Base-by-base conservation (phyloP, 768 basidiomycete genomes). In the Dentipellis fragilis region DNA sequence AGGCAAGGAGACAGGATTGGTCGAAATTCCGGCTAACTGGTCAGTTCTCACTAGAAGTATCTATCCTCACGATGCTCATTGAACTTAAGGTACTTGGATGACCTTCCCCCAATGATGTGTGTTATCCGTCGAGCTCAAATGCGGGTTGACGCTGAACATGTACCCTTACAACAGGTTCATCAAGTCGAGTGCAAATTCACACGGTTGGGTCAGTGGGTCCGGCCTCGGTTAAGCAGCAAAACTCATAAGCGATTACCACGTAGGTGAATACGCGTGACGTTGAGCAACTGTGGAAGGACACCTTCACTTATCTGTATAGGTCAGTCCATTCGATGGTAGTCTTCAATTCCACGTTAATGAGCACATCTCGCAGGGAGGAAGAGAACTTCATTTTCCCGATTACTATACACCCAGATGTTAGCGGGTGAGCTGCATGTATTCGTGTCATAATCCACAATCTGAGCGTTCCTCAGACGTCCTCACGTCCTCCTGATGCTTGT, bases 391-490 rank as follows among this genome's bases (percentile, higher is more conserved):
- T 83, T n/a, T 84, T 87, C 61, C 85, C 85, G 0, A 78, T 89
- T 56, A 88, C 87, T 2, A 85, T 90, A 40, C 87, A 89, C 61
- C 87, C 87, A 1, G 86, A 89, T 61, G 84, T 86, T 21, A 81
- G 81, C 63, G 85, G 85, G 77, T 78, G 67, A 61, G 78, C 64
- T 51, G 12, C 3, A 14, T 11, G 14, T 2, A 4, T 37, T 17
- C 5, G 51, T 39, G 10, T 16, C 21, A 16, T 8, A n/a, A 14
- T 17, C 37, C 11, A 17, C 37, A 37, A 17, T 10, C 38, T 36
- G 23, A 29, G 10, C 10, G 29, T 17, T 5, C n/a, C 35, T 51
- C 54, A 83, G 83, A 9, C 74, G 80, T 1, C 81, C 84, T 9
- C 87, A 90, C 62, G 82, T 88, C 12, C 70, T 88, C 10, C 73